Evolutionary conservation across 805 yeast genomes (phyloP).

Genomic region (Starmerella geochares): DNA sequence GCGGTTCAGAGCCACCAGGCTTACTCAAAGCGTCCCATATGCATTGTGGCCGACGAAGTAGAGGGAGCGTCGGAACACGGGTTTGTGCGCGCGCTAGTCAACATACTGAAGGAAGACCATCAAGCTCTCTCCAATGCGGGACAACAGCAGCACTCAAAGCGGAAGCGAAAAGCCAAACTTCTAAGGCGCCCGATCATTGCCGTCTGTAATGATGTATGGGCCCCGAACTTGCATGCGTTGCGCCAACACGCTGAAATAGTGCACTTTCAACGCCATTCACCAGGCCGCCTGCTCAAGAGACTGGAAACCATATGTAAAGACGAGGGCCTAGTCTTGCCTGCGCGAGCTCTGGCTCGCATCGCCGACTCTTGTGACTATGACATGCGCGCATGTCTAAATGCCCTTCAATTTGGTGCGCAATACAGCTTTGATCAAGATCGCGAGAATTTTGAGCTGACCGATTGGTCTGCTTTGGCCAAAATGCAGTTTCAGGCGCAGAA

Average conservation of each 20-base stretch:
- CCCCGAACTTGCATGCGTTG: constrained; percentile 61
- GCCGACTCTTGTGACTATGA: constrained; percentile 70
- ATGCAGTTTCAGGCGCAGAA: constrained; percentile 48
- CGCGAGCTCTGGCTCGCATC: constrained; percentile 50
- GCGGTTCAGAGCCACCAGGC: constrained; percentile 44
- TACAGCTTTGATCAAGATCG: not conserved
- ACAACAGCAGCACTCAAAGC: constrained; percentile 13
- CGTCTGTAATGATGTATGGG: constrained; percentile 78
- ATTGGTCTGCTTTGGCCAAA: constrained; percentile 48
- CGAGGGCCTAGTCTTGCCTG: constrained; percentile 45
- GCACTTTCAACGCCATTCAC: constrained; percentile 50
- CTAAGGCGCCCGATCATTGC: constrained; percentile 80
- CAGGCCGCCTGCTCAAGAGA: constrained; percentile 38
- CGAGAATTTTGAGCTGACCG: constrained; percentile 12
- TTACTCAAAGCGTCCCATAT: constrained; percentile 55
- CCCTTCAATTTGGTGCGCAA: constrained; percentile 53
- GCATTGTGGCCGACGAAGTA: constrained; percentile 79
- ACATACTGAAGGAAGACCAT: constrained; percentile 18
- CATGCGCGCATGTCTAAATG: constrained; percentile 73
- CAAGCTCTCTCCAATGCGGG: not conserved
- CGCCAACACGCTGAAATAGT: constrained; percentile 66
- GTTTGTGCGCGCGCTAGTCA: constrained; percentile 19
- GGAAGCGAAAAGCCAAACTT: constrained; percentile 3
- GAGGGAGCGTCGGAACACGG: constrained; percentile 69
- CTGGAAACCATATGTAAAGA: constrained; percentile 42